Evolutionary conservation across 1,284 basidiomycete species (phyloP), one percentile per base, ranked within the genome.

Genomic region (Malassezia dermatis): DNA sequence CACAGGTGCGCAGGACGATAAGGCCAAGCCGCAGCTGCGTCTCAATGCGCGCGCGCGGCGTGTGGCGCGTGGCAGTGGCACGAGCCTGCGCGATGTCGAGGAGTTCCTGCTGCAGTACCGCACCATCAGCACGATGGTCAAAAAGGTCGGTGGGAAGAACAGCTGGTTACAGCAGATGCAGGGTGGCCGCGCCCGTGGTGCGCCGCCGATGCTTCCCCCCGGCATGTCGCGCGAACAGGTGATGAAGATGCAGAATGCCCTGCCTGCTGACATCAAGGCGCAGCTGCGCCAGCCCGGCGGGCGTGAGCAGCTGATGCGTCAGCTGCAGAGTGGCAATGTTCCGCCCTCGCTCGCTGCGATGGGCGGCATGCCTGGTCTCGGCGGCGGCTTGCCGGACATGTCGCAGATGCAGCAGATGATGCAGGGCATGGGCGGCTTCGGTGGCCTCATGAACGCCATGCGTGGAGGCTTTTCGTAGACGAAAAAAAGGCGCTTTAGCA

Each of bases 131-230:
- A 30, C 32, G 1, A 67, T 73, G 88, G 90, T 90, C 21, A 93
- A 90, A 78, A 86, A 89, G 72, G 89, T 90, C 15, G 93, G 93
- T 42, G 94, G 93, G 32, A 95, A 94, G 81, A 87, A 88, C 61
- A 89, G 90, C 15, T 68, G 63, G 61, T 23, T 69, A 3, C 52
- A 62, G 31, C 62, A 65, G 51, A 69, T 71, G 67, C 61, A 67
- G 46, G 61, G 62, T 19, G 60, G 60, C 8, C 56, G 50, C 8
- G 66, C 59, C 8, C 63, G 58, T 12, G 60, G 62, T 13, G 63
- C 59, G 19, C 60, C 62, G 60, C 69, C 67, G 8, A 61, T 57
- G 65, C 58, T 73, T 0, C 71, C 71, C 7, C 71, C 70, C 2
- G 69, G 69, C 11, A 67, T 74, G 63, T 61, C 60, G 39, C 48